Base-by-base conservation (phyloP, 2,329 filamentous ascomycete genomes). In the Fragosphaeria purpurea region DNA sequence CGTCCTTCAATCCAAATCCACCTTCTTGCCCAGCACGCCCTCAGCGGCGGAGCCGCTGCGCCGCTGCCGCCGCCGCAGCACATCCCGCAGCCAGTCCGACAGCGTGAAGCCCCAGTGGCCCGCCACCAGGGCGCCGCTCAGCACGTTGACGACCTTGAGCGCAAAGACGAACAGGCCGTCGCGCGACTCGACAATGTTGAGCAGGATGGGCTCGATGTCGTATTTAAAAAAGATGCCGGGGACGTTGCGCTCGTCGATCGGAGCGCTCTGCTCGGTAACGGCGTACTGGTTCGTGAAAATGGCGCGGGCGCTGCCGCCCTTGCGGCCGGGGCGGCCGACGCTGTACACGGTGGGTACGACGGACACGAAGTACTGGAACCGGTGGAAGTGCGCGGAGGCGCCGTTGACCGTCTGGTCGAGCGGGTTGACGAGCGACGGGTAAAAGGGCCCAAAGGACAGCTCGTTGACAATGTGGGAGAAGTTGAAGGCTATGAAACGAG, bases 171-270 rank as follows among this genome's bases (percentile, higher is more conserved):
- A 68, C 52, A 95, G 73, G 42, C 86, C 76, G 51, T 84, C 83
- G 62, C 89, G 81, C 61, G 82, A 81, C 70, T 97, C 91, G 55
- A 85, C 84, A 41, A 98, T 84, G 33, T 85, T 83, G 48, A 98
- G 74, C 65, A 93, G 72, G 60, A 98, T 90, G 1, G 93, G 93
- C 73, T 98, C 93, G 60, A 98, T 96, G 65, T 97, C 91, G 70
- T 95, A 98, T 72, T 97, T 98, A 77, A 98, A 87, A 65, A 97
- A 98, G 55, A 98, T 82, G 35, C 93, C 93, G 0, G 93, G 93
- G 1, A 96, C 79, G 52, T 73, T 70, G 59, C 74, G 81, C 61
- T 94, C 85, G 50, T 75, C 72, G 41, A 94, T 77, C 38, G 74
- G 70, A 60, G 83, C 80, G 59, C 79, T 85, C 72, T 97, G 90